phyloP scores from a whole-genome alignment of 1,139 yeast genomes.

The Zygosaccharomyces sapae region DNA sequence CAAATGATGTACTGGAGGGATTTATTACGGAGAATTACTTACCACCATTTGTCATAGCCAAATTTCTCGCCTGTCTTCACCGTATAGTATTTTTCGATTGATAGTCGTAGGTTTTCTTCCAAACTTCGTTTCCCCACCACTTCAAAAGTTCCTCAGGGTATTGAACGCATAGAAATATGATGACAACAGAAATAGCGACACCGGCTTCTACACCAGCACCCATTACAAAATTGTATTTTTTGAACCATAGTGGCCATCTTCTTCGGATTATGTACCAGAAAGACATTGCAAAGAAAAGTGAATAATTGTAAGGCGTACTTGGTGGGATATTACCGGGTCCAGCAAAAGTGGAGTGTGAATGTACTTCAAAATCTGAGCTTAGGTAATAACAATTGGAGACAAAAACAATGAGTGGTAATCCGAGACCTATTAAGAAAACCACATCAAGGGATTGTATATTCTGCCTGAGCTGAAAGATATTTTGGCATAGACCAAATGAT shows the following conservation, averaged over 20 bases:
- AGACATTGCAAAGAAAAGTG: slow-evolving; percentile 47
- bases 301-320: slow-evolving; percentile 48
- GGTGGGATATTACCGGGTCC: slow-evolving; percentile 44
- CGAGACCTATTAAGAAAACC: slow-evolving; percentile 40
- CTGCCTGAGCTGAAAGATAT: slow-evolving; percentile 43
- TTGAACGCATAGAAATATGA: slow-evolving; percentile 49
- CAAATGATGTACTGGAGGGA: slow-evolving; percentile 1
- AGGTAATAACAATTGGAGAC: slow-evolving; percentile 37
- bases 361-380: slow-evolving; percentile 36
- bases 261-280: slow-evolving; percentile 34
- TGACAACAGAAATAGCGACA: slow-evolving; percentile 48
- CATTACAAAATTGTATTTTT: slow-evolving; percentile 41
- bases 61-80: slow-evolving; percentile 39
- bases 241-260: slow-evolving; percentile 40
- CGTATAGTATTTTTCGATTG: slow-evolving; percentile 33
- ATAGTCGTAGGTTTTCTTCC: slow-evolving; percentile 36
- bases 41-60: slow-evolving; percentile 43
- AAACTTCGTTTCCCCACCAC: slow-evolving; percentile 54
- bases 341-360: slow-evolving; percentile 40
- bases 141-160: slow-evolving; percentile 40
- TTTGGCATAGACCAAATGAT: slow-evolving; percentile 51
- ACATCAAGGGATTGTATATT: slow-evolving; percentile 39
- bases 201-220: slow-evolving; percentile 61
- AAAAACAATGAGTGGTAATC: slow-evolving; percentile 36
- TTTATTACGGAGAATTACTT: slow-evolving; percentile 4